Evolutionary conservation across 2,329 filamentous ascomycete genomes (phyloP), one percentile per base, ranked within the genome.

Genomic region (Colletotrichum abscissum): DNA sequence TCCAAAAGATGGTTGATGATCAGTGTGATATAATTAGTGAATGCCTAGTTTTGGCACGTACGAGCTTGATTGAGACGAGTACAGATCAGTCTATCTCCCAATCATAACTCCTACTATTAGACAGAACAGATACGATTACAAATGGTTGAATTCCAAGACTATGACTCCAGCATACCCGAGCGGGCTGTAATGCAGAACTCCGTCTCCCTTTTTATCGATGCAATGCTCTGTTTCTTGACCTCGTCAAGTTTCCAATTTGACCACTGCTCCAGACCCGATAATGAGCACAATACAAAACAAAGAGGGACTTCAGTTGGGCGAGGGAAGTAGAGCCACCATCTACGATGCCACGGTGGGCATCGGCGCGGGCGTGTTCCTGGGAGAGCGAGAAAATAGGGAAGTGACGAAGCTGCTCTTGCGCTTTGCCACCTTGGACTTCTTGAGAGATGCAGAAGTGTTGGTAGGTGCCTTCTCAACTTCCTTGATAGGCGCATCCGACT

Each of bases 341-440:
- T 57, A 73, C 35, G 52, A 49, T 38, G 46, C 46, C 9, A 60
- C 66, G 1, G 60, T 55, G 19, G 69, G 49, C 64, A 63, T 63
- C 3, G 69, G 54, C 14, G 57, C 55, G 19, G 69, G 54, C 19
- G 57, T 59, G 57, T 4, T 67, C 72, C 35, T 74, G 12, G 56
- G 67, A 12, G 66, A 60, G 24, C 72, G 68, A 16, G 62, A 67
- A n/a, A 74, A 74, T 3, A 74, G 63, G 9, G 62, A 72, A 14
- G 63, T 38, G n/a, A 74, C 72, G 12, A 74, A 74, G 49, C 38
- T 74, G 30, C 58, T 63, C 72, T 72, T 74, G 35, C 69, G 68
- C 38, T 68, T 74, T 26, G 68, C 62, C 24, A 28, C 30, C 55
- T 73, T 73, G 26, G 26, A 57, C 68, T 65, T 74, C 57, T 63